phyloP scores from a whole-genome alignment of 352 stramenopile species.

The Phytophthora foliorum region DNA sequence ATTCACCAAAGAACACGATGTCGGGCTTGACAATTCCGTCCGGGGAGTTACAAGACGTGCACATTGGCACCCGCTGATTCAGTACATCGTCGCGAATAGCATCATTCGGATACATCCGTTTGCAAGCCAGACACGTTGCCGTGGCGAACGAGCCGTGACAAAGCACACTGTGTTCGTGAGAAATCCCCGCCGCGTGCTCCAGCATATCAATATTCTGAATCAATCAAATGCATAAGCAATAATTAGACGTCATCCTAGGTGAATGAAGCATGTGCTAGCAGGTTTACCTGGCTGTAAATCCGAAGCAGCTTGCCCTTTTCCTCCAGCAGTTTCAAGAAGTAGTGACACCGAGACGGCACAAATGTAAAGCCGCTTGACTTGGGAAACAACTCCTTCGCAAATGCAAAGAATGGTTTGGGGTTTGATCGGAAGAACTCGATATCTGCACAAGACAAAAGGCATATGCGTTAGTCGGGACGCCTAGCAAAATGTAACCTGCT shows the following conservation, averaged over 20 bases:
- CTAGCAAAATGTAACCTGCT: not conserved
- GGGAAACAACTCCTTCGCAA: slow-evolving; percentile 92
- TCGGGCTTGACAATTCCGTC: slow-evolving; percentile 97
- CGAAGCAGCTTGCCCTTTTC: slow-evolving; percentile 93
- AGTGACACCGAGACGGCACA: slow-evolving; percentile 93
- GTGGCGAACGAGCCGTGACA: slow-evolving; percentile 96
- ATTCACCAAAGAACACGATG: slow-evolving; percentile 99
- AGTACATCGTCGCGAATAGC: slow-evolving; percentile 89
- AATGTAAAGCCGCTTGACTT: slow-evolving; percentile 87
- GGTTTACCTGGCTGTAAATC: slow-evolving; percentile 89
- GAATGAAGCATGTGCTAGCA: not conserved
- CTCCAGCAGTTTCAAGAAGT: slow-evolving; percentile 96
- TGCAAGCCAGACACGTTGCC: slow-evolving; percentile 94
- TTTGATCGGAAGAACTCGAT: slow-evolving; percentile 98
- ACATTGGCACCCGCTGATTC: slow-evolving; percentile 86
- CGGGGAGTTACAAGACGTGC: slow-evolving; percentile 61
- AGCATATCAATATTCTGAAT: slow-evolving; percentile 99
- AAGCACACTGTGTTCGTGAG: slow-evolving; percentile 91
- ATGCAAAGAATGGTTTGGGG: slow-evolving; percentile 97
- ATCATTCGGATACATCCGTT: slow-evolving; percentile 78
- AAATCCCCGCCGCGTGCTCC: slow-evolving; percentile 94
- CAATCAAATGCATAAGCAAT: not conserved
- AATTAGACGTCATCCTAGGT: not conserved
- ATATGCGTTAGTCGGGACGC: slow-evolving; percentile 49
- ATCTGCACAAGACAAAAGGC: slow-evolving; percentile 59